A percentile compares a stretch with the other conserved stretches of the same genome.
Evolutionary conservation across 2,329 filamentous ascomycete genomes (phyloP).

Genomic region (Ceratocystis papillata): DNA sequence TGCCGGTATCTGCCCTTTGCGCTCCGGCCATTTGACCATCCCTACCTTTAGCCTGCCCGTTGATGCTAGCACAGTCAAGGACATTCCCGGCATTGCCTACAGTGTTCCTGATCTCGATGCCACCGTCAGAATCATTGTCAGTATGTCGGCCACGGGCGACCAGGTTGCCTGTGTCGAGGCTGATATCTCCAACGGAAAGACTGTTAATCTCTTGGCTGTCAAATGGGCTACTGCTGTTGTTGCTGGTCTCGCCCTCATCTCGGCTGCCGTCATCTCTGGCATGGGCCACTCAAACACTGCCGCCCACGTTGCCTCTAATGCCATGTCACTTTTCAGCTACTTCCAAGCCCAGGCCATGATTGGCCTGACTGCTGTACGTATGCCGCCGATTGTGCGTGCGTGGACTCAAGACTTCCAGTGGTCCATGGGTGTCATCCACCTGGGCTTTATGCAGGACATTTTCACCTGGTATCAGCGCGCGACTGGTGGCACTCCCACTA

Average conservation of each 20-base stretch:
- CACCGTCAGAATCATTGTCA: conserved; percentile 71
- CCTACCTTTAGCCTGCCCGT: conserved; percentile 55
- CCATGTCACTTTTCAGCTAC: conserved; percentile 85
- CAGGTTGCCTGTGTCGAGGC: conserved; percentile 81
- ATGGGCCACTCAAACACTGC: conserved; percentile 89
- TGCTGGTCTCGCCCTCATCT: conserved; percentile 68
- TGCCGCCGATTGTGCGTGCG: conserved; percentile 78
- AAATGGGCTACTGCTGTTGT: conserved; percentile 86
- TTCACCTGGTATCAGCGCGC: conserved; percentile 94
- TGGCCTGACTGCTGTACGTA: conserved; percentile 66
- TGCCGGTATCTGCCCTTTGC: conserved; percentile 77
- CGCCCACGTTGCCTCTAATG: conserved; percentile 86
- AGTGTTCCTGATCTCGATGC: conserved; percentile 85
- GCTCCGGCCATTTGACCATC: conserved; percentile 62
- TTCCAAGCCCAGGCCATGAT: conserved; percentile 92
- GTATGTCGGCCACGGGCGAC: conserved; percentile 48
- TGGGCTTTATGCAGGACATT: conserved; percentile 77
- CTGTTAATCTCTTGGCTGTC: conserved; percentile 76
- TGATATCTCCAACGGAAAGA: conserved; percentile 79
- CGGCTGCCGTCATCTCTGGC: conserved; percentile 80
- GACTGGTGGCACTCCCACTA: conserved; percentile 75
- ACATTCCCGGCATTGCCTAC: conserved; percentile 77
- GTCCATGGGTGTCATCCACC: conserved; percentile 89
- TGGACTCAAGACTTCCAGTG: conserved; percentile 98
- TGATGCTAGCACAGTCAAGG: conserved; percentile 43